phyloP scores from a whole-genome alignment of 2,329 filamentous ascomycete species.

The Pestalotiopsis sp. region DNA sequence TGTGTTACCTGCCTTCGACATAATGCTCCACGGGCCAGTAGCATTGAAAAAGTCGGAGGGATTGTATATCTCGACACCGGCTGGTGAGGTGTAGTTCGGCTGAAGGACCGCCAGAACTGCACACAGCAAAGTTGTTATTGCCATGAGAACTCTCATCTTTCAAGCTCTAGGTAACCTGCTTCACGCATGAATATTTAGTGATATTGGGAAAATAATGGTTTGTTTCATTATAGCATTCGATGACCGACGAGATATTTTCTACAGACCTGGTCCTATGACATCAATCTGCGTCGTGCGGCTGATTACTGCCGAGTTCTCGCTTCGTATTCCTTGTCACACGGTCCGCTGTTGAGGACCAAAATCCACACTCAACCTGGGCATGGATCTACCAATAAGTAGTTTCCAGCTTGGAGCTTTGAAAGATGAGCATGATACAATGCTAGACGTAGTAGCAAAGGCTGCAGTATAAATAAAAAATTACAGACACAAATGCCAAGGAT shows the following conservation, averaged over 20 bases:
- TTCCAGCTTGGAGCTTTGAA: too few species aligned
- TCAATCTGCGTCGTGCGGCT: background rate
- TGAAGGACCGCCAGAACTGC: background rate
- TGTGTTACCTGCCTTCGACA: conserved; percentile 28
- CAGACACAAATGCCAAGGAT: too few species aligned
- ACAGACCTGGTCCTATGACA: background rate
- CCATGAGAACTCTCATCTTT: background rate
- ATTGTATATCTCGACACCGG: conserved; percentile 29
- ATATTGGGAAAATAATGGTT: too few species aligned
- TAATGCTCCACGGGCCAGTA: conserved; percentile 30
- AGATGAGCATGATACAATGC: too few species aligned
- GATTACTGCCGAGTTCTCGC: background rate
- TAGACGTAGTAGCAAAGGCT: too few species aligned
- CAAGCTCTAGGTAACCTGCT: background rate
- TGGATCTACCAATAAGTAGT: background rate
- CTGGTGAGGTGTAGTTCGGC: conserved; percentile 29
- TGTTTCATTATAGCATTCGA: too few species aligned
- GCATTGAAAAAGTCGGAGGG: conserved; percentile 25
- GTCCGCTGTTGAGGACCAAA: background rate
- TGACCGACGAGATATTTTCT: too few species aligned
- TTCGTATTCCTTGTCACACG: background rate
- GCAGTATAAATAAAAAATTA: too few species aligned
- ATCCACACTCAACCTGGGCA: background rate
- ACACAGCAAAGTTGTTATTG: background rate
- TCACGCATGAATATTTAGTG: too few species aligned